These are phyloP conservation scores for Aspergillus sp. DNA, from an alignment of 2,329 filamentous ascomycete genomes.

Conservation along the genomic window DNA sequence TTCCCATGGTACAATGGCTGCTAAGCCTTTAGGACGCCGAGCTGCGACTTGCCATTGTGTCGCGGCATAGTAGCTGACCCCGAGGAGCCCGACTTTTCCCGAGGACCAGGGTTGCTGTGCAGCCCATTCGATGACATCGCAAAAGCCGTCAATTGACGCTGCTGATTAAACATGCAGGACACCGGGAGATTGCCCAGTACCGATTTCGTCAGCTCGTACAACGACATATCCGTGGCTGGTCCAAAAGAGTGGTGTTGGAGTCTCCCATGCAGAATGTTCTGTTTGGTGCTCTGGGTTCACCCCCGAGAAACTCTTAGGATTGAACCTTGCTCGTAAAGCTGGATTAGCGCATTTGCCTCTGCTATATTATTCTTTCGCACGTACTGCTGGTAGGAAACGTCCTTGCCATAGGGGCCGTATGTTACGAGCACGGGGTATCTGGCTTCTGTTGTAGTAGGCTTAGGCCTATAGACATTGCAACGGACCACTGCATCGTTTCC, in stretches of 20 bases:
- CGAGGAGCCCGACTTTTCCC: conserved; percentile 56
- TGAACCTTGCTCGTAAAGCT: no score
- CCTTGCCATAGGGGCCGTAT: conserved; percentile 74
- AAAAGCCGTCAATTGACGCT: conserved; percentile 57
- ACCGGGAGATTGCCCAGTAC: conserved; percentile 57
- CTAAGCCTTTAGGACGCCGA: conserved; percentile 55
- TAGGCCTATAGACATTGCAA: conserved; percentile 55
- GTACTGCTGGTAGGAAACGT: conserved; percentile 63
- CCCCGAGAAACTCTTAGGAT: conserved; percentile 33
- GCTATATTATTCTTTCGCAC: conserved; percentile 31
- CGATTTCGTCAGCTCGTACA: conserved; percentile 59
- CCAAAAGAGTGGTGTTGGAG: conserved; percentile 63
- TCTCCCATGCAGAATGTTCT: conserved; percentile 62
- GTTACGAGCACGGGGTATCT: conserved; percentile 65
- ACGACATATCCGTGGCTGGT: conserved; percentile 59
- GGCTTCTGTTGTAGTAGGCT: conserved; percentile 26
- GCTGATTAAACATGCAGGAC: conserved; percentile 58
- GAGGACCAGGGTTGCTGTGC: conserved; percentile 55
- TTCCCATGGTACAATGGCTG: conserved; percentile 60
- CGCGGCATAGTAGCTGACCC: conserved; percentile 58
- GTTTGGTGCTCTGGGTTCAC: conserved; percentile 60
- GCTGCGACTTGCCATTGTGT: conserved; percentile 61
- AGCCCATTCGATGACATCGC: conserved; percentile 58
- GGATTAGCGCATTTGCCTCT: no score
- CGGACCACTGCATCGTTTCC: conserved; percentile 45